phyloP scores from a whole-genome alignment of 192 early-diverging fungal genomes.

The Dissophora globulifera region DNA sequence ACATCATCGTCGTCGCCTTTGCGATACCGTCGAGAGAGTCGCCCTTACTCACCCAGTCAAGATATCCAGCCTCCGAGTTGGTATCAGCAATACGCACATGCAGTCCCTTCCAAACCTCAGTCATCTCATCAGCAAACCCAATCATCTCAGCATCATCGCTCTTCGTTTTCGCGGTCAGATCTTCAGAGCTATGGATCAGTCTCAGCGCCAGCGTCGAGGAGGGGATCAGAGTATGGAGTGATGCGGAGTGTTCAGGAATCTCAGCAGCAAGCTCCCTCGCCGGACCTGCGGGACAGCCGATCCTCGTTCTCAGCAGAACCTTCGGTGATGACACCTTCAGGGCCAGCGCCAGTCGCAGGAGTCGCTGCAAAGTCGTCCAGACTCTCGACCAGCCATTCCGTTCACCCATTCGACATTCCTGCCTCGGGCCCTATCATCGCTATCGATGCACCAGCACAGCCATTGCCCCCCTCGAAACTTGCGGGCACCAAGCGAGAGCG shows the following conservation, averaged over 20 bases:
- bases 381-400: conserved; percentile 18
- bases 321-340: background rate
- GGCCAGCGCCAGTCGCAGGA: background rate
- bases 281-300: conserved; percentile 1
- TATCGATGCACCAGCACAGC: background rate
- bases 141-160: background rate
- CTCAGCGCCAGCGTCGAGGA: background rate
- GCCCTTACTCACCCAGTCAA: conserved; percentile 7
- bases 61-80: conserved; percentile 35
- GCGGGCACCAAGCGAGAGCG: conserved; percentile 24
- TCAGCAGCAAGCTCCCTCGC: background rate
- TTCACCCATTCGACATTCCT: conserved; percentile 36
- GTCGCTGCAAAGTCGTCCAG: conserved; percentile 2
- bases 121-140: too few relatives aligned
- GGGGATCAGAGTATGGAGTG: conserved; percentile 16
- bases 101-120: conserved; percentile 19
- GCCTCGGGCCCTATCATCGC: too few relatives aligned
- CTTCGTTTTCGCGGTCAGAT: conserved; percentile 16
- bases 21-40: conserved; percentile 7
- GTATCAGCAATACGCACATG: conserved; percentile 47
- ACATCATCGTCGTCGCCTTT: background rate
- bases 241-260: background rate
- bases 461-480: background rate
- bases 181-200: background rate
- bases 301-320: conserved; percentile 1